Evolutionary conservation across 805 yeast species (phyloP).

Genomic region (Candida xiaguanensis): DNA sequence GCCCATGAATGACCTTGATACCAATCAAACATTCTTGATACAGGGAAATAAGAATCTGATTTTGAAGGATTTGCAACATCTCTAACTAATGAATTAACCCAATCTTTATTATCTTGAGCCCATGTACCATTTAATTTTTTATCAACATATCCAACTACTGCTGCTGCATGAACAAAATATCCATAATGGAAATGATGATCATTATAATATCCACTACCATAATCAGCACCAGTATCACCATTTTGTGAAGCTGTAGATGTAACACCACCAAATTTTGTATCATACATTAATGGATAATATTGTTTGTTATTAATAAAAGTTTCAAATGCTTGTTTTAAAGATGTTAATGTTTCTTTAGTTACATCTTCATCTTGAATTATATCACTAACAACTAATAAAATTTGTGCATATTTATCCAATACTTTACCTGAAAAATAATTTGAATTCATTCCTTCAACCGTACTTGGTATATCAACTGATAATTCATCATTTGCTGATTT

Average conservation of each 20-base stretch:
- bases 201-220: slow-evolving; percentile 73
- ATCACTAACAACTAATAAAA: slow-evolving; percentile 48
- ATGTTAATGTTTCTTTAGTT: slow-evolving; percentile 29
- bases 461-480: slow-evolving; percentile 40
- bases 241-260: slow-evolving; percentile 48
- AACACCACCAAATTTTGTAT: slow-evolving; percentile 53
- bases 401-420: slow-evolving; percentile 55
- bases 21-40: slow-evolving; percentile 71
- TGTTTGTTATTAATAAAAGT: slow-evolving; percentile 40
- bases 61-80: slow-evolving; percentile 65
- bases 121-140: slow-evolving; percentile 48
- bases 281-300: slow-evolving; percentile 49
- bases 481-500: slow-evolving; percentile 45
- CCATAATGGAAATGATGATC: slow-evolving; percentile 91
- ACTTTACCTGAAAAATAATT: slow-evolving; percentile 53
- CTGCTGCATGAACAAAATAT: slow-evolving; percentile 79
- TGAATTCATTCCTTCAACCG: slow-evolving; percentile 37
- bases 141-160: slow-evolving; percentile 70
- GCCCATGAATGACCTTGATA: slow-evolving; percentile 79
- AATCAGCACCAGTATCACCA: slow-evolving; percentile 50
- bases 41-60: slow-evolving; percentile 62
- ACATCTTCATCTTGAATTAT: slow-evolving; percentile 42
- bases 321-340: slow-evolving; percentile 43
- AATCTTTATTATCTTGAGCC: slow-evolving; percentile 45
- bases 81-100: slow-evolving; percentile 60